Conservation (phyloP, 768 basidiomycete genomes). For the Stropharia rugosoannulata region DNA sequence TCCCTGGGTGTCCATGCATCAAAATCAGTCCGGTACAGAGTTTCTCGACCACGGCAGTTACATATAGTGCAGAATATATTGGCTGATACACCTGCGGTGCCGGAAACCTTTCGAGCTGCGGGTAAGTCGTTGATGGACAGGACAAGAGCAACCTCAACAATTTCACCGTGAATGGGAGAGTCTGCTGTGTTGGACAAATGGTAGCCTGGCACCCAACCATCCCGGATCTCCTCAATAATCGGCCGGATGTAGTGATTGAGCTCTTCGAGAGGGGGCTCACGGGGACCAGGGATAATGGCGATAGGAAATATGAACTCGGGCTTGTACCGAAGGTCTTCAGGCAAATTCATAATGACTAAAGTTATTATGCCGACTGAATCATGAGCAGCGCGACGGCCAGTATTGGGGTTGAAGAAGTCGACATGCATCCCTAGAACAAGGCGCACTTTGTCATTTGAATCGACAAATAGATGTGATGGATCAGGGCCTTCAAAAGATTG, state of each 20-base stretch:
- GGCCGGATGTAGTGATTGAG: constrained; percentile 29
- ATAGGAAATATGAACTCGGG: constrained; percentile 27
- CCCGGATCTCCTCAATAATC: constrained; percentile 25
- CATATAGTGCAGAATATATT: constrained; percentile 18
- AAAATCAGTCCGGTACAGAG: constrained; percentile 16
- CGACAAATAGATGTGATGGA: constrained; percentile 9
- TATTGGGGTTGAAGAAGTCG: constrained; percentile 30
- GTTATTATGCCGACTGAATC: constrained; percentile 26
- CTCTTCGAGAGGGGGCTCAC: constrained; percentile 22
- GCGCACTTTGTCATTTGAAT: too few species aligned
- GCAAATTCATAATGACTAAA: constrained; percentile 27
- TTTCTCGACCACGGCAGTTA: not conserved
- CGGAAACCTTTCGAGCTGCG: constrained; percentile 20
- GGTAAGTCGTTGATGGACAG: constrained; percentile 29
- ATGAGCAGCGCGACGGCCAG: constrained; percentile 11
- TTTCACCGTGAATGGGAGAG: constrained; percentile 14
- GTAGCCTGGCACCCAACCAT: constrained; percentile 19
- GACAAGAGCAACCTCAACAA: constrained; percentile 20
- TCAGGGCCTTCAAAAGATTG: not conserved
- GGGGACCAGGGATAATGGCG: constrained; percentile 26
- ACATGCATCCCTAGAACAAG: constrained; percentile 23
- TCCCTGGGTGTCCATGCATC: not conserved
- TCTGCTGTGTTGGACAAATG: constrained; percentile 15
- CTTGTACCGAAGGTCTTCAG: constrained; percentile 24
- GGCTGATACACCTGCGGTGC: constrained; percentile 12